Base-by-base conservation (phyloP, 2,329 filamentous ascomycete genomes). In the Orbilia brochopaga region DNA sequence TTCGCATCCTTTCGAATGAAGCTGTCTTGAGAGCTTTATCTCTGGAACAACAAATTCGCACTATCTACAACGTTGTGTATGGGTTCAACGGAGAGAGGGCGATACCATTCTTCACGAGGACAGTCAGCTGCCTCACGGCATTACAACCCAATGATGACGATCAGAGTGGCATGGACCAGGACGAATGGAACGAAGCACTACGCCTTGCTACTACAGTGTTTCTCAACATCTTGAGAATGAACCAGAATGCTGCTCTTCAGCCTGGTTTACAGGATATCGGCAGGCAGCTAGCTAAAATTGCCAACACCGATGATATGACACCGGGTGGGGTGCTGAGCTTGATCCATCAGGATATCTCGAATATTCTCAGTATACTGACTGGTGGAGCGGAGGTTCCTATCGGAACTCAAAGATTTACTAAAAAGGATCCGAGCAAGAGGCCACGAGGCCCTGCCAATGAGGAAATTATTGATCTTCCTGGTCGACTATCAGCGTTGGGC, bases 31-130 rank as follows among this genome's bases (percentile, higher is more conserved):
- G 63, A 21, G 75, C 76, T 1, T 57, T 77, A 8, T 61, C 74
- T 15, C 69, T 78, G 0, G 77, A 78, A 50, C 75, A 75, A 27
- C 63, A 74, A 5, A 73, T 78, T 13, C 75, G 76, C 17, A 77
- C 76, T 11, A 77, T 78, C 24, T 78, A 77, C 52, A 77, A 77
- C 51, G 65, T 77, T 11, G 46, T 78, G 2, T 77, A 78, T 53
- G 77, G 77, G 1, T 63, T 61, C 11, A 66, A 74, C 30, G 76
- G 77, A 6, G 73, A 61, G 23, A 74, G 75, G 10, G 76, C 73
- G 0, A 63, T 75, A 10, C 50, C 21, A 3, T 77, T 77, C 59
- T 77, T 77, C 24, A 57, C 35, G 17, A 59, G 44, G 6, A 40
- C 59, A 7, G 10, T 66, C 24, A 55, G 61, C 4, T 73, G 60